Percentiles rank a stretch among this genome's conserved stretches.
Conservation (phyloP, 805 yeast species). For the Hanseniaspora clermontiae region DNA sequence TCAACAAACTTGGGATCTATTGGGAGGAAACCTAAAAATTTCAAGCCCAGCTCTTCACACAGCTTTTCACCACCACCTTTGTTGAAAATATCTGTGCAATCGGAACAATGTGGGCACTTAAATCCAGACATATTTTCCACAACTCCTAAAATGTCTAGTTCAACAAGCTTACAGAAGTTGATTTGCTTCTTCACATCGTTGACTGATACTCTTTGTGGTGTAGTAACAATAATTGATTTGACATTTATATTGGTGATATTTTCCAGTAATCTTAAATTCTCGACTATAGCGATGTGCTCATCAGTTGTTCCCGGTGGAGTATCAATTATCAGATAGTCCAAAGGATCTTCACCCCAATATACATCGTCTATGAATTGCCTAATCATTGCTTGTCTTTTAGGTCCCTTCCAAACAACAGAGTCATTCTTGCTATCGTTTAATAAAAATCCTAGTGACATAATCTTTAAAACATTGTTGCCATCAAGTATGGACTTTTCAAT, state of each 20-base stretch:
- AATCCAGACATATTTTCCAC: conserved; percentile 96
- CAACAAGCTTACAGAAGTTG: conserved; percentile 79
- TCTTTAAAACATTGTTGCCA: conserved; percentile 22
- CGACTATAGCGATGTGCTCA: conserved; percentile 94
- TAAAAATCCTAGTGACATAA: conserved; percentile 83
- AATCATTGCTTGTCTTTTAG: conserved; percentile 95
- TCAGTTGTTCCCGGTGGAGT: conserved; percentile 99
- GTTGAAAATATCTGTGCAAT: conserved; percentile 82
- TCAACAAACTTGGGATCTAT: conserved; percentile 87
- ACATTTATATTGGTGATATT: conserved; percentile 23
- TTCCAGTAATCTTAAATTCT: conserved; percentile 46
- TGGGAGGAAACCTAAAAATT: conserved; percentile 78
- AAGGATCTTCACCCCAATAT: conserved; percentile 64
- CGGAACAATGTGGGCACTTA: conserved; percentile 85
- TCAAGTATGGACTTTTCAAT: conserved; percentile 38
- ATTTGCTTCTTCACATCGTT: conserved; percentile 92
- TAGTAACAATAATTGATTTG: conserved; percentile 79
- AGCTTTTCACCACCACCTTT: conserved; percentile 79
- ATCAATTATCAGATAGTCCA: conserved; percentile 67
- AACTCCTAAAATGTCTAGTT: conserved; percentile 66
- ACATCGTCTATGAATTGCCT: conserved; percentile 86
- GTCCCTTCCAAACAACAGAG: conserved; percentile 96
- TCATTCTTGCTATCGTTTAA: conserved; percentile 64
- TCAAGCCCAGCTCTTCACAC: conserved; percentile 48
- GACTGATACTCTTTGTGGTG: conserved; percentile 87